Evolutionary conservation across 495 filamentous ascomycete species (phyloP), one percentile per base, ranked within the genome.

Genomic region (Hypoxylon fuscum): DNA sequence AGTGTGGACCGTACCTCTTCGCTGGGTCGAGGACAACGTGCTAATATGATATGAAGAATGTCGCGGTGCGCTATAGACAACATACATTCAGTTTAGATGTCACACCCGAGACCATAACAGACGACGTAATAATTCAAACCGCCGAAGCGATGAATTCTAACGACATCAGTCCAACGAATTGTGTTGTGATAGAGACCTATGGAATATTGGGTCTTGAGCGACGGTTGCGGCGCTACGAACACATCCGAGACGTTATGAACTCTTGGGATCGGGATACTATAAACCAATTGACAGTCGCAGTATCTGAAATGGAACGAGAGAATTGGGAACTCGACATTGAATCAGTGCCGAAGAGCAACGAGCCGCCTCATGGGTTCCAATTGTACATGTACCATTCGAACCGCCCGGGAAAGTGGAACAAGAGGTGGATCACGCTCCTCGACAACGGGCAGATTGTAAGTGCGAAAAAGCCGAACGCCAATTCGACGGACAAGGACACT

Each of bases 221-320:
- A 41, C 87, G 90, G 3, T 72, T 98, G 20, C 90, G 95, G 10
- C 87, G 84, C 6, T 97, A 97, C 71, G 95, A 98, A 76, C 86
- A 84, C 58, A 81, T 98, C 21, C 85, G 92, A 31, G 92, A 97
- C 72, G 84, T 96, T 21, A 81, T 97, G 82, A 96, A 94, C 71
- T 95, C 92, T 2, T 98, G 95, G 95, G 87, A 94, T 29, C 75
- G 80, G 12, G 93, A 96, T 70, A 77, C 79, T 1, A 83, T 90
- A 60, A 94, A 95, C 68, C 73, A 77, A 1, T 77, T 97, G 14
- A 69, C 88, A 12, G 73, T 96, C 15, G 32, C 51, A 14, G 38
- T 71, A 10, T 59, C 65, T 11, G 75, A 79, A 55, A 68, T 73
- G 1, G 62, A 70, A 22, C 62, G 74, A 15, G 63, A 69, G 9